Evolutionary conservation across 2,329 filamentous ascomycete species (phyloP).

Genomic region (Diaporthe ampelina): DNA sequence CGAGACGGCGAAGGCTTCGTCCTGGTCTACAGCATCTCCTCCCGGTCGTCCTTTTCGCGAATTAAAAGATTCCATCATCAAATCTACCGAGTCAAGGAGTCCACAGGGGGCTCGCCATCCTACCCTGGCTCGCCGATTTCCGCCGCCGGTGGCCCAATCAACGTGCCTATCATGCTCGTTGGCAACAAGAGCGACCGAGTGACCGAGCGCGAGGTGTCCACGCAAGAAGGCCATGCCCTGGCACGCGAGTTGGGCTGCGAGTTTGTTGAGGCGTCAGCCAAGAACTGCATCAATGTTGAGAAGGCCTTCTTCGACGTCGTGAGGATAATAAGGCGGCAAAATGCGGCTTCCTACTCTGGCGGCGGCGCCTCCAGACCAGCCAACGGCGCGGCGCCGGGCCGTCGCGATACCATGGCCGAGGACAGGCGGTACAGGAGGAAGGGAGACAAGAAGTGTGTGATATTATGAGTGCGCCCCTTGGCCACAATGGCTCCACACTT

Average conservation of each 20-base stretch:
- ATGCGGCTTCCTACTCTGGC: constrained; percentile 67
- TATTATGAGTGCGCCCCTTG: constrained; percentile 53
- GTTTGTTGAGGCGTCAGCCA: constrained; percentile 96
- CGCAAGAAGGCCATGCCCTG: constrained; percentile 92
- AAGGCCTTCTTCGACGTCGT: constrained; percentile 99
- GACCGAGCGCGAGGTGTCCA: constrained; percentile 95
- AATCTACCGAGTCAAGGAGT: constrained; percentile 97
- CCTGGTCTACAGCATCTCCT: constrained; percentile 98
- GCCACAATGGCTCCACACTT: not conserved
- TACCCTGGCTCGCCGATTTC: constrained; percentile 82
- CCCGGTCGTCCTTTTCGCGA: constrained; percentile 91
- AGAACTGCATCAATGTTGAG: constrained; percentile 98
- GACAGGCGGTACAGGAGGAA: constrained; percentile 48
- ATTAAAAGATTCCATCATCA: constrained; percentile 97
- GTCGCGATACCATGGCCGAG: constrained; percentile 46
- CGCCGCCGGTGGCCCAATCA: constrained; percentile 70
- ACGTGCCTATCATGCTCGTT: constrained; percentile 96
- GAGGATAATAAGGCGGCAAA: constrained; percentile 86
- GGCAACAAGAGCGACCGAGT: constrained; percentile 99
- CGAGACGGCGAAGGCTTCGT: constrained; percentile 98
- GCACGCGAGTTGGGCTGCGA: constrained; percentile 95
- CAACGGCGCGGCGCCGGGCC: constrained; percentile 49
- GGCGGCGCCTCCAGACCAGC: constrained; percentile 50
- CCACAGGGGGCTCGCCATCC: constrained; percentile 80
- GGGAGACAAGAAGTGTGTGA: constrained; percentile 55